A percentile compares a stretch with the other conserved stretches of the same genome.
phyloP scores from a whole-genome alignment of 139 green algal genomes.

The Volvox africanus region DNA sequence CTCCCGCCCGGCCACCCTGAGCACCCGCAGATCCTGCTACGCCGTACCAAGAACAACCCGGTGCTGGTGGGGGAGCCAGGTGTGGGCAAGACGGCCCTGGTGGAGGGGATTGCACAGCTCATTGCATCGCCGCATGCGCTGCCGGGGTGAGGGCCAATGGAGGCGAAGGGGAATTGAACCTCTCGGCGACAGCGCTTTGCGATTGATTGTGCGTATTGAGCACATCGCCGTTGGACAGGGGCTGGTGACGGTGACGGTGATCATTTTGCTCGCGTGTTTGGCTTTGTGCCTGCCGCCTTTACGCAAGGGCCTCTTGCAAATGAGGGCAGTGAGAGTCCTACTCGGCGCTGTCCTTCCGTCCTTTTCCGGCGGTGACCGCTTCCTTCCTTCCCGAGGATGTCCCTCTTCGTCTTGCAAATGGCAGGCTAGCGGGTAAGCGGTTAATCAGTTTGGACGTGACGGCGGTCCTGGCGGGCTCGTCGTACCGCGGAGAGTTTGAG shows the following conservation, averaged over 20 bases:
- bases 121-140: constrained; percentile 72
- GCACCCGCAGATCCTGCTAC: constrained; percentile 80
- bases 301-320: too few species aligned
- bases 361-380: too few species aligned
- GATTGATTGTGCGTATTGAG: too few species aligned
- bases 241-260: too few species aligned
- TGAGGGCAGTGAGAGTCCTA: too few species aligned
- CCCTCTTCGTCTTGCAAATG: neutral
- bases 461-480: constrained; percentile 87
- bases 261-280: too few species aligned
- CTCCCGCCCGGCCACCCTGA: neutral
- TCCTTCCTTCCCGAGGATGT: too few species aligned
- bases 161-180: too few species aligned
- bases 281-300: too few species aligned
- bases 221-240: too few species aligned
- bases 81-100: constrained; percentile 84
- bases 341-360: too few species aligned
- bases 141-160: constrained; percentile 24
- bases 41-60: constrained; percentile 95
- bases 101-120: constrained; percentile 90
- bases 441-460: constrained; percentile 89
- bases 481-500: constrained; percentile 93
- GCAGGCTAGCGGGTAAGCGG: constrained; percentile 72
- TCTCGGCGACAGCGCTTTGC: too few species aligned
- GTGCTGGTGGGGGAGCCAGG: constrained; percentile 91